Conservation (phyloP, 75 land plant species). For the Pinus tabuliformis region DNA sequence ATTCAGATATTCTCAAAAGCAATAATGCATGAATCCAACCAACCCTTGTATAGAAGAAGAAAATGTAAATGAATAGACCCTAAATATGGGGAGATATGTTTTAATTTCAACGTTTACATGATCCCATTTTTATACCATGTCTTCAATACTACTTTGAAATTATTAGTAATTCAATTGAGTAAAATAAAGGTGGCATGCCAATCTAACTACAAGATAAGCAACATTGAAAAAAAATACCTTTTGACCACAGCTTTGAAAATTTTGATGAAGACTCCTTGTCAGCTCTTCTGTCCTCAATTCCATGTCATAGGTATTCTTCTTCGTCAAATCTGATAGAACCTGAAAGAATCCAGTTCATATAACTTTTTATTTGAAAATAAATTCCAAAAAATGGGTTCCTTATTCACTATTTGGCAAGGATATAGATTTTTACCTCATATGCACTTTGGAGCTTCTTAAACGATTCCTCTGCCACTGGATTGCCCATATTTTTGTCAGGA, state of each 20-base stretch:
- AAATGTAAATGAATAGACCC: no score
- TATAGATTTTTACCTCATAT: slow-evolving; percentile 67
- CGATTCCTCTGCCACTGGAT: slow-evolving; percentile 85
- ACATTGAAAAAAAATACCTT: slow-evolving; percentile 28
- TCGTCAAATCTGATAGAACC: slow-evolving; percentile 79
- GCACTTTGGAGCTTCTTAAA: slow-evolving; percentile 97
- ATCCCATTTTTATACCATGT: neutral
- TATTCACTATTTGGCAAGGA: neutral
- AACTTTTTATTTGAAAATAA: neutral
- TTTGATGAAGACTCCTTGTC: slow-evolving; percentile 24
- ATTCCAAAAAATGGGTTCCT: no score
- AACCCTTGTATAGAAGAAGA: no score
- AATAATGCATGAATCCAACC: no score
- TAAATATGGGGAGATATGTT: no score
- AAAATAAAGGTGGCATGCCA: neutral
- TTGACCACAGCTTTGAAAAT: slow-evolving; percentile 22
- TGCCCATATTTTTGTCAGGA: slow-evolving; percentile 98
- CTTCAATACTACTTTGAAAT: neutral
- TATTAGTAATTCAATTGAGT: neutral
- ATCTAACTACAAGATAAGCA: neutral
- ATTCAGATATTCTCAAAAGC: no score
- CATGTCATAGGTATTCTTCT: slow-evolving; percentile 89
- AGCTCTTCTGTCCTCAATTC: slow-evolving; percentile 73
- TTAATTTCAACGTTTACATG: neutral
- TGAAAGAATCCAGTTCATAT: slow-evolving; percentile 18